phyloP scores from a whole-genome alignment of 305 asterid genomes.

The Fraxinus platypoda region DNA sequence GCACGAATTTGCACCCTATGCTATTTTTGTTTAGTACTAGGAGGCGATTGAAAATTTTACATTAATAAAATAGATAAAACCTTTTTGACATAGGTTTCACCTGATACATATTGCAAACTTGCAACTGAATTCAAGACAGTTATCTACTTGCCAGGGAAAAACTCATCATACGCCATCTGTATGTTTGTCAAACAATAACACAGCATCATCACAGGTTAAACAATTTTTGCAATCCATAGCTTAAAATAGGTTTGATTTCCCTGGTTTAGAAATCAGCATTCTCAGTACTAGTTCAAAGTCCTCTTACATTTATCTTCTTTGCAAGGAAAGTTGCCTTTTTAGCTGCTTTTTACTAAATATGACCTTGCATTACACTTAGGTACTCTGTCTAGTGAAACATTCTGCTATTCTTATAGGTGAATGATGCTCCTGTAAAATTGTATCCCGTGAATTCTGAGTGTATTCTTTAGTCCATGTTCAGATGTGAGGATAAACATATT shows the following conservation, averaged over 20 bases:
- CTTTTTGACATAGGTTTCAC: not conserved
- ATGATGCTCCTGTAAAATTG: not conserved
- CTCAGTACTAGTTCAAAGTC: not conserved
- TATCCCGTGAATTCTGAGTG: not conserved
- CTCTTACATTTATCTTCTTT: not conserved
- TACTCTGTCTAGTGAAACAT: constrained; percentile 2
- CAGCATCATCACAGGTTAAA: not conserved
- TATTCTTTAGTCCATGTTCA: not conserved
- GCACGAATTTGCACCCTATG: not conserved
- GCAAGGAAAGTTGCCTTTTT: not conserved
- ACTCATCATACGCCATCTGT: not conserved
- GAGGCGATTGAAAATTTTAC: not conserved
- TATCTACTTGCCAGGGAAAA: not conserved
- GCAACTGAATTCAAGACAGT: not conserved
- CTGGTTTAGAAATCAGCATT: not conserved
- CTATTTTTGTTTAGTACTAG: not conserved
- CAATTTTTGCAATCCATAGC: not conserved
- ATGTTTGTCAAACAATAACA: not conserved
- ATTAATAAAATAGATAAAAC: not conserved
- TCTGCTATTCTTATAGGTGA: not conserved
- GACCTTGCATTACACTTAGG: not conserved
- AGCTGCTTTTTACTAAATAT: constrained; percentile 6
- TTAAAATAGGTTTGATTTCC: constrained; percentile 7
- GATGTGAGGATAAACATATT: not conserved
- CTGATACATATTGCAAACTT: not conserved